Evolutionary conservation across 345 rosid genomes (phyloP).

Genomic region (Kernera saxatilis): DNA sequence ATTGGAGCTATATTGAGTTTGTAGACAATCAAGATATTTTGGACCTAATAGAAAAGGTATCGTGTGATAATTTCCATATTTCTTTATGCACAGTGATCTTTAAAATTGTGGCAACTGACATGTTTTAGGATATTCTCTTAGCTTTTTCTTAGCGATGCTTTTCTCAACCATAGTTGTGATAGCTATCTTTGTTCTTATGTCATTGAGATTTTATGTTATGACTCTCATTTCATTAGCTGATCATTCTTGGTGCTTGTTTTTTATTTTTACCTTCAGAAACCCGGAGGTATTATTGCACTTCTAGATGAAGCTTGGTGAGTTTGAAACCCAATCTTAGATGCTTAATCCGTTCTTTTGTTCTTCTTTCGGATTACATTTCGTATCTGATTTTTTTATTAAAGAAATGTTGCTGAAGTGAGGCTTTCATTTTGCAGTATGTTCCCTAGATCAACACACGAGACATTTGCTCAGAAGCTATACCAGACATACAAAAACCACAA

Average conservation of each 20-base stretch:
- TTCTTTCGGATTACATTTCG: neutral
- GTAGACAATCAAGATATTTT: conserved; percentile 94
- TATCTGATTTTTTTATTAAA: neutral
- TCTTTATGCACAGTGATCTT: neutral
- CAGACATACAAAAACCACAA: conserved; percentile 92
- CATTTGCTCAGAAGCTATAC: conserved; percentile 96
- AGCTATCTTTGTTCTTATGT: neutral
- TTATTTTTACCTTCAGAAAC: conserved; percentile 66
- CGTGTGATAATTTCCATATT: neutral
- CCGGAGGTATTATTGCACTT: conserved; percentile 99
- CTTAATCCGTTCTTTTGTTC: neutral
- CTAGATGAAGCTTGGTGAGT: conserved; percentile 99
- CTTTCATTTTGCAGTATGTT: conserved; percentile 71
- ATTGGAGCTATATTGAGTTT: conserved; percentile 99
- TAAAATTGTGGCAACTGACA: neutral
- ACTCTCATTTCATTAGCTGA: neutral
- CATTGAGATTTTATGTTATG: neutral
- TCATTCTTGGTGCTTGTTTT: conserved; percentile 4
- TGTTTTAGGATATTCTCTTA: neutral
- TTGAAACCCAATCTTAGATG: neutral
- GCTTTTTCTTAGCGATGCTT: neutral
- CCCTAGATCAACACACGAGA: conserved; percentile 97
- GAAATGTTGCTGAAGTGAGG: conserved; percentile 8
- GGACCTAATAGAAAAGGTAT: conserved; percentile 97
- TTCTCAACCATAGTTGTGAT: neutral